phyloP scores from a whole-genome alignment of 495 filamentous ascomycete species.

The Aspergillus panamensis region DNA sequence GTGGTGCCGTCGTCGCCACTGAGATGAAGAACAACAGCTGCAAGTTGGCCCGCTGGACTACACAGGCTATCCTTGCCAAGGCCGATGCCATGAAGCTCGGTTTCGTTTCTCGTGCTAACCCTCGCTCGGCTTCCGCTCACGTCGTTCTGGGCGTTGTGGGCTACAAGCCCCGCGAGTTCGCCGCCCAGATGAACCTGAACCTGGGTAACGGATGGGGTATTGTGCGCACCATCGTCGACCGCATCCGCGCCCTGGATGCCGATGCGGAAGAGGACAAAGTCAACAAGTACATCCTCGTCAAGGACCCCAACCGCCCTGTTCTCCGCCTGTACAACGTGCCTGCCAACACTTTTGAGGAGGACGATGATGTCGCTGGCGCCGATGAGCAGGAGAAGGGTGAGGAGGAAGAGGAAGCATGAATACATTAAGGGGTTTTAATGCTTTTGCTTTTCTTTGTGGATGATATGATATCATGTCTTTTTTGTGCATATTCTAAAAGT shows the following conservation, averaged over 20 bases:
- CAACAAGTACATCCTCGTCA: slow-evolving; percentile 64
- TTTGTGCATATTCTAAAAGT: slow-evolving; percentile 8
- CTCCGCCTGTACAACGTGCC: slow-evolving; percentile 92
- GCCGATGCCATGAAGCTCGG: slow-evolving; percentile 98
- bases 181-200: slow-evolving; percentile 95
- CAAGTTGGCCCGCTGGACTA: slow-evolving; percentile 96
- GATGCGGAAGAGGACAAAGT: slow-evolving; percentile 67
- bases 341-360: slow-evolving; percentile 80
- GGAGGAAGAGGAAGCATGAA: slow-evolving; percentile 37
- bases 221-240: slow-evolving; percentile 93
- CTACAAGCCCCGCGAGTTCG: slow-evolving; percentile 97
- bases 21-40: slow-evolving; percentile 99
- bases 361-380: slow-evolving; percentile 48
- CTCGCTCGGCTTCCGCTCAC: slow-evolving; percentile 83
- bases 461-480: slow-evolving; percentile 15
- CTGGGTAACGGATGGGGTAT: slow-evolving; percentile 98
- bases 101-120: slow-evolving; percentile 92
- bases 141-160: slow-evolving; percentile 92
- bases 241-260: slow-evolving; percentile 57
- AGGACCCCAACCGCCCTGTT: slow-evolving; percentile 94
- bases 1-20: slow-evolving; percentile 96
- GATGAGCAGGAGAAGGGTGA: slow-evolving; percentile 39
- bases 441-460: slow-evolving; percentile 17
- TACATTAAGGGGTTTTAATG: slow-evolving; percentile 17
- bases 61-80: slow-evolving; percentile 90